These are phyloP conservation scores for Diospyros kaki DNA, from an alignment of 148 eudicot genomes.

Conservation along the genomic window DNA sequence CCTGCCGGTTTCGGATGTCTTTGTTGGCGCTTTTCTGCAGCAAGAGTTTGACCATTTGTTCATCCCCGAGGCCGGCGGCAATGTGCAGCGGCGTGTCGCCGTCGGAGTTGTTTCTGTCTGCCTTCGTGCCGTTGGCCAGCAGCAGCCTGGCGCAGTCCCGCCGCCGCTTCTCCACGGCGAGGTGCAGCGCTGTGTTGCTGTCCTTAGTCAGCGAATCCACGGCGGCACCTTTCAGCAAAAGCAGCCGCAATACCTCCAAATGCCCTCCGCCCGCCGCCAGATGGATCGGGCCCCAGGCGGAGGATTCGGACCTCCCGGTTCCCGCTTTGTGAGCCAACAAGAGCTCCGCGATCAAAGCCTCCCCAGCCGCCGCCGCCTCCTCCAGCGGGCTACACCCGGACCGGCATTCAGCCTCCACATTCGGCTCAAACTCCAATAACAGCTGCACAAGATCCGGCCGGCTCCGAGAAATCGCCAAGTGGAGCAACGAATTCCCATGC, in stretches of 20 bases:
- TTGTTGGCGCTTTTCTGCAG: conserved; percentile 47
- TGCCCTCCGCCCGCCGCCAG: conserved; percentile 36
- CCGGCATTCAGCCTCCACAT: conserved; percentile 25
- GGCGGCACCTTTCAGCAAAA: conserved; percentile 32
- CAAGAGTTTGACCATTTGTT: conserved; percentile 43
- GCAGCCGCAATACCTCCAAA: conserved; percentile 35
- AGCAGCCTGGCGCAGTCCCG: conserved; percentile 34
- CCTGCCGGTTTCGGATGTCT: conserved; percentile 26
- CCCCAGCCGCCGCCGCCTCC: conserved; percentile 40
- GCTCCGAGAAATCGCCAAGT: conserved; percentile 38
- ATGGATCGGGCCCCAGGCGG: conserved; percentile 47
- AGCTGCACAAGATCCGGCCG: conserved; percentile 44
- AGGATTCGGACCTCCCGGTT: conserved; percentile 28
- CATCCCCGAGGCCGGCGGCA: conserved; percentile 38
- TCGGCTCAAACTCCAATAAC: conserved; percentile 40
- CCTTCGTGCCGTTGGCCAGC: conserved; percentile 24
- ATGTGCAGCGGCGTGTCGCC: conserved; percentile 43
- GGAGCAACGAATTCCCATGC: conserved; percentile 42
- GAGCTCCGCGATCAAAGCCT: conserved; percentile 43
- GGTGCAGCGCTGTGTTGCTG: conserved; percentile 37
- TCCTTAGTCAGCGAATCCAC: conserved; percentile 35
- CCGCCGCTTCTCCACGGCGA: conserved; percentile 42
- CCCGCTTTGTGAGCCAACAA: conserved; percentile 35
- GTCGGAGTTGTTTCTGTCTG: conserved; percentile 24
- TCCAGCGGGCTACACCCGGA: conserved; percentile 42